A percentile compares a stretch with the other conserved stretches of the same genome.
These are phyloP conservation scores for Lentinula detonsa DNA, from an alignment of 768 basidiomycete genomes.

Conservation along the genomic window DNA sequence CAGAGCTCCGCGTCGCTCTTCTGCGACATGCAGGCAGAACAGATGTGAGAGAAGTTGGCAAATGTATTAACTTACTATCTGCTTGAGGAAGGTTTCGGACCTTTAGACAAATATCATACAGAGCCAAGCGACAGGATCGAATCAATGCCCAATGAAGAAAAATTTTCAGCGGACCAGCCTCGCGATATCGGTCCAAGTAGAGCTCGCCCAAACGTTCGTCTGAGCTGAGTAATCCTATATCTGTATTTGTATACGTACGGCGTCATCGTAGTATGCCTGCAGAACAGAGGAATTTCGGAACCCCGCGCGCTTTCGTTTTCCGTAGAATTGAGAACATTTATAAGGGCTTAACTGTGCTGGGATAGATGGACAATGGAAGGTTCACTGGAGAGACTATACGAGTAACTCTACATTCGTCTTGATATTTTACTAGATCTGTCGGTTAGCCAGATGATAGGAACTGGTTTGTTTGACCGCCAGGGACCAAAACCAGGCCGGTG, in stretches of 20 bases:
- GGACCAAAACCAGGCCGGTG: neutral
- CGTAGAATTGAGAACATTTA: neutral
- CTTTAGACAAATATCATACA: neutral
- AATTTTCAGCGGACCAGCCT: no score
- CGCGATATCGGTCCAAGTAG: neutral
- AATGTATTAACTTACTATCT: no score
- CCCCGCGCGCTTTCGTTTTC: neutral
- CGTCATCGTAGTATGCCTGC: neutral
- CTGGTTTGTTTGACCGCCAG: neutral
- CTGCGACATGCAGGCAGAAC: no score
- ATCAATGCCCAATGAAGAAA: neutral
- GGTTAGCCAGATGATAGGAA: neutral
- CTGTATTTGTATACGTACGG: neutral
- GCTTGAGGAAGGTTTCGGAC: no score
- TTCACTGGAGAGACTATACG: no score
- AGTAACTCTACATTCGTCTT: no score
- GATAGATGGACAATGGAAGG: neutral
- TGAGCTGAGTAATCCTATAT: neutral
- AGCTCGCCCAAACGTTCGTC: neutral
- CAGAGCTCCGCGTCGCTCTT: no score
- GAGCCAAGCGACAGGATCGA: neutral
- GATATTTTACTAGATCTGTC: neutral
- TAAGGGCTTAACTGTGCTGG: neutral
- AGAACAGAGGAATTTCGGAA: neutral
- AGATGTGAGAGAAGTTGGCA: no score